Evolutionary conservation across 2,329 filamentous ascomycete species (phyloP), one percentile per base, ranked within the genome.

Genomic region (Magnaporthiopsis rhizophila): DNA sequence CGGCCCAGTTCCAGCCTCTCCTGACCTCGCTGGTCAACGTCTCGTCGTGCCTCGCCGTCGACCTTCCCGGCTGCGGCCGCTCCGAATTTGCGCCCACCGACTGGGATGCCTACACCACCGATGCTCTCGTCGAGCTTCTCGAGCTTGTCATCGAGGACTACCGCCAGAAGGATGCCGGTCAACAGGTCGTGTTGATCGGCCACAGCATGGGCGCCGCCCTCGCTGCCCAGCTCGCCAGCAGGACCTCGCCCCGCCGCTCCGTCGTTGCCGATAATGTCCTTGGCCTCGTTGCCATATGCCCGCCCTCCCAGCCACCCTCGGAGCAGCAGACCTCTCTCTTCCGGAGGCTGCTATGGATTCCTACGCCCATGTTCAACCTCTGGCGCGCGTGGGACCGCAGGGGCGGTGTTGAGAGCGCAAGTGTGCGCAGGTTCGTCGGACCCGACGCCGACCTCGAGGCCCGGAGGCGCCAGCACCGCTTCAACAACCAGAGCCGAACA

Each of bases 151-250:
- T 98, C 65, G 84, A 91, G 56, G 82, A 87, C 59, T 85, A 94
- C 71, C 85, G 89, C 57, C 86, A 90, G 68, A 83, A 82, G 58
- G 80, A 85, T 50, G 56, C 62, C 57, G 78, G 79, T 0, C 92
- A 97, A 74, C 84, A 86, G 3, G 83, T 97, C 18, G 83, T 97
- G 26, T 75, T 97, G 36, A 85, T 98, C 65, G 92, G 89, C 1
- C 95, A 99, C 72, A 97, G 92, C 73, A 89, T 97, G 85, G 95
- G 95, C 8, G 92, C 90, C 65, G 90, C 90, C 3, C 79, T 97
- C 26, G 86, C 89, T 7, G 88, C 90, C 32, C 78, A 89, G 21
- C 79, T 98, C 62, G 88, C 91, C 12, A 81, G 67, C 69, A 65
- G 79, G 75, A 69, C 72, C 67, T 2, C 75, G 81, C 1, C 78